Evolutionary conservation across 2,329 filamentous ascomycete genomes (phyloP).

Genomic region (Kalmusia sp.): DNA sequence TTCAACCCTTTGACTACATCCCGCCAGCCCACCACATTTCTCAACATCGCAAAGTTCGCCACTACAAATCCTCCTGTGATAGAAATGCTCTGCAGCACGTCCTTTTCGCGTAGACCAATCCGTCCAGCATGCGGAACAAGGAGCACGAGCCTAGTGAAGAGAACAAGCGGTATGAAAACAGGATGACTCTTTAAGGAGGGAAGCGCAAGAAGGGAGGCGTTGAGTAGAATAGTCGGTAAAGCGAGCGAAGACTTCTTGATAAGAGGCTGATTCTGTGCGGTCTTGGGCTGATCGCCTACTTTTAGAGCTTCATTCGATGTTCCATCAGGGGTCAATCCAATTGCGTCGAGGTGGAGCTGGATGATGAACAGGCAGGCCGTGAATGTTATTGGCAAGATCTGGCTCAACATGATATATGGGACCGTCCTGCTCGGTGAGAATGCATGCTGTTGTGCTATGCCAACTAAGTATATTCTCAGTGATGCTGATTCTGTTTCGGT

Average conservation of each 20-base stretch:
- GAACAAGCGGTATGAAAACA: conserved; percentile 27
- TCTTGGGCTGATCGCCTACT: background rate
- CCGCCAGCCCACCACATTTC: conserved; percentile 14
- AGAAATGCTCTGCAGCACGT: conserved; percentile 27
- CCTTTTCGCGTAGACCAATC: conserved; percentile 19
- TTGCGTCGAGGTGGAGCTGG: conserved; percentile 30
- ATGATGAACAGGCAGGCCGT: conserved; percentile 35
- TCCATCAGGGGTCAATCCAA: conserved; percentile 14
- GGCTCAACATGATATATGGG: conserved; percentile 34
- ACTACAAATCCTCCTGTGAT: conserved; percentile 34
- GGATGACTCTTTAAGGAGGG: conserved; percentile 22
- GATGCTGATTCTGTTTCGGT: background rate
- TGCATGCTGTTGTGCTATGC: conserved; percentile 20
- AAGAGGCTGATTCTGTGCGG: background rate
- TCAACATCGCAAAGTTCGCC: conserved; percentile 28
- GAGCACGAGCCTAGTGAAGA: conserved; percentile 27
- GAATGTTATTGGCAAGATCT: conserved; percentile 39
- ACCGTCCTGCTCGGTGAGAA: conserved; percentile 19
- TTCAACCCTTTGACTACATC: conserved; percentile 17
- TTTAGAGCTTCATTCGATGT: background rate
- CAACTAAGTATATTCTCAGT: background rate
- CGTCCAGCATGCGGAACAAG: conserved; percentile 30
- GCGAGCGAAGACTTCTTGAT: conserved; percentile 24
- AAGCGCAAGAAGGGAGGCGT: conserved; percentile 28
- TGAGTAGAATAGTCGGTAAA: conserved; percentile 36